Evolutionary conservation across 2,329 filamentous ascomycete species (phyloP), one percentile per base, ranked within the genome.

Genomic region (Phialocephala subalpina): DNA sequence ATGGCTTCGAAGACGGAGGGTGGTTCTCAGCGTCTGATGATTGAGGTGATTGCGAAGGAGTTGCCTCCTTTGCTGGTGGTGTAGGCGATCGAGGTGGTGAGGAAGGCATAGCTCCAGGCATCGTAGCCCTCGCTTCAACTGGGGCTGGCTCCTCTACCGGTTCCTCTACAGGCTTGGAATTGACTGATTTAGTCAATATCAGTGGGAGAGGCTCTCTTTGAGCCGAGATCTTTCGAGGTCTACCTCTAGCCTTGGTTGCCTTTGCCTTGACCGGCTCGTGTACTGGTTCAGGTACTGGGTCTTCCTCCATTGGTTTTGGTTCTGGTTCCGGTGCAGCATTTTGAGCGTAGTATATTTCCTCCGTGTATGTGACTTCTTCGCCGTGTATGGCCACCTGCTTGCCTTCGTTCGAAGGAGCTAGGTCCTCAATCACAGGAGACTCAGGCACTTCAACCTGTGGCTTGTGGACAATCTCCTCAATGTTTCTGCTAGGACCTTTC

Each of bases 1-100:
- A 81, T 1, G 85, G 86, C 61, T 83, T 86, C 5, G 89, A 88
- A 0, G 90, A 92, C 0, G 92, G 92, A 0, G 91, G 91, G 57
- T 87, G 88, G 71, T 95, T 95, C 77, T 96, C 92, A 0, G 90
- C 91, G 75, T 96, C 90, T 0, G 92, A 94, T 1, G 91, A 90
- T 72, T 93, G 91, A 0, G 90, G 90, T 0, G 91, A 92, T 20
- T 86, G 85, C 0, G 90, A 92, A 0, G 88, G 89, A 0, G 87
- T 86, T 14, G 86, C 77, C 68, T 88, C 86, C 62, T 82, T 83
- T 12, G 85, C 83, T 5, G 82, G 81, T 1, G 81, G 79, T 0
- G 81, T 81, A 1, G 84, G 81, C 0, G 82, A 83, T 18, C 67
- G 69, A 36, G 69, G 62, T 56, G 67, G 59, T 33, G 67, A 66